A percentile compares a stretch with the other conserved stretches of the same genome.
phyloP scores from a whole-genome alignment of 78 protist genomes.

The Chrysochromulina parva region DNA sequence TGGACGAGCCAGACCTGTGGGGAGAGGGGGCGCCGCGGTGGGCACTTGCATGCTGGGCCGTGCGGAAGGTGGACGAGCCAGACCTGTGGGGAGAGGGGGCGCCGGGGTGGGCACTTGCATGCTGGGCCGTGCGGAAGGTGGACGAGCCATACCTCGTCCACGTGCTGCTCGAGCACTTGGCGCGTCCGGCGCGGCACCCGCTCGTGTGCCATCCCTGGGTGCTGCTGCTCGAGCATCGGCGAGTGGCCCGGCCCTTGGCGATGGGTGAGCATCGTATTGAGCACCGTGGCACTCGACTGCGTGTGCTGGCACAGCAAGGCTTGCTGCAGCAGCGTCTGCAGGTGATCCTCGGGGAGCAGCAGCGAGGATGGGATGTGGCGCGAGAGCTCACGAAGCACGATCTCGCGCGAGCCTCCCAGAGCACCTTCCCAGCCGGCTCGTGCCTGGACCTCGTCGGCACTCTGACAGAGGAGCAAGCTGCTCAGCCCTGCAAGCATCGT shows the following conservation, averaged over 20 bases:
- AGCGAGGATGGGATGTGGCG: conserved; percentile 53
- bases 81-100: no score
- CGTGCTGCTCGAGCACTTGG: conserved; percentile 57
- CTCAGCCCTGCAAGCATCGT: not conserved
- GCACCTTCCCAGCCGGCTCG: conserved; percentile 57
- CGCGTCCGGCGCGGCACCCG: not conserved
- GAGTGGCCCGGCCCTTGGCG: not conserved
- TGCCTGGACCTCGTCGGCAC: conserved; percentile 25
- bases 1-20: conserved; percentile 61
- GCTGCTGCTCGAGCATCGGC: no score
- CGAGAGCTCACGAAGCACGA: conserved; percentile 55
- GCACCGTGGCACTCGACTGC: not conserved
- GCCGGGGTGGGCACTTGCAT: no score
- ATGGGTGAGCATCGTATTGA: not conserved
- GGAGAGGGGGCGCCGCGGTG: no score
- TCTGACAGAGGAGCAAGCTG: conserved; percentile 50
- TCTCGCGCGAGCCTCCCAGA: conserved; percentile 33
- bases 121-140: conserved; percentile 58
- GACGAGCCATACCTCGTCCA: conserved; percentile 81
- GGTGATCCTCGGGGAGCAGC: conserved; percentile 68
- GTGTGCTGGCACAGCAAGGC: conserved; percentile 55
- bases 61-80: conserved; percentile 71
- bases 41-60: no score
- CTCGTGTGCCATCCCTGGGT: not conserved
- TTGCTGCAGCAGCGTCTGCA: conserved; percentile 70